phyloP scores from a whole-genome alignment of 257 asterid species.

The Nicotiana knightiana region DNA sequence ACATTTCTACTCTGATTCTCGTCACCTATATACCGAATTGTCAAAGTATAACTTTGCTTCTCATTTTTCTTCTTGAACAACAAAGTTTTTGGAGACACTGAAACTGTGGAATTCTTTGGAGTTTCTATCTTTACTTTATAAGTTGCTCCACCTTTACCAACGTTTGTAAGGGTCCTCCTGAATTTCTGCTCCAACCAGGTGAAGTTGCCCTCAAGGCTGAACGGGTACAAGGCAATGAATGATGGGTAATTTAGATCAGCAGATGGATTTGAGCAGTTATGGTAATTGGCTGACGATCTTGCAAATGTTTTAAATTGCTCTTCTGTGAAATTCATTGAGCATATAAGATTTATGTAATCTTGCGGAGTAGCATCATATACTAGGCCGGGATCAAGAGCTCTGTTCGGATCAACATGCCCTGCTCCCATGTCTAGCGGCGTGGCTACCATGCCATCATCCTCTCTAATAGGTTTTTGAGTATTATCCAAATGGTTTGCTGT shows the following conservation, averaged over 20 bases:
- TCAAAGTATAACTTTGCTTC: conserved; percentile 14
- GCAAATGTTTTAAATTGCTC: conserved; percentile 10
- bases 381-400: conserved; percentile 23
- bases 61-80: conserved; percentile 7
- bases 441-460: background rate
- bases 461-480: background rate
- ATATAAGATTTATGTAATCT: conserved; percentile 19
- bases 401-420: conserved; percentile 16
- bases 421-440: conserved; percentile 20
- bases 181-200: conserved; percentile 4
- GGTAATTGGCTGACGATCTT: background rate
- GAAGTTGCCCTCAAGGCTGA: background rate
- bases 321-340: conserved; percentile 19
- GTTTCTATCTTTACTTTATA: conserved; percentile 7
- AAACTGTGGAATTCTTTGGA: conserved; percentile 2
- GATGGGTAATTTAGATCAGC: conserved; percentile 21
- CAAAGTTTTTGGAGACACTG: conserved; percentile 8
- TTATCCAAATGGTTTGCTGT: conserved; percentile 8
- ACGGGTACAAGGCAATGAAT: background rate
- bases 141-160: conserved; percentile 10
- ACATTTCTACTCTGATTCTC: background rate
- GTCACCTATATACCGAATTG: background rate
- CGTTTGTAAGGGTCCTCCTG: conserved; percentile 18
- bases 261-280: conserved; percentile 10
- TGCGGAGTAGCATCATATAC: conserved; percentile 15